A percentile compares a stretch with the other conserved stretches of the same genome.
Evolutionary conservation across 192 early-diverging fungal genomes (phyloP).

Genomic region (Umbelopsis sp.): DNA sequence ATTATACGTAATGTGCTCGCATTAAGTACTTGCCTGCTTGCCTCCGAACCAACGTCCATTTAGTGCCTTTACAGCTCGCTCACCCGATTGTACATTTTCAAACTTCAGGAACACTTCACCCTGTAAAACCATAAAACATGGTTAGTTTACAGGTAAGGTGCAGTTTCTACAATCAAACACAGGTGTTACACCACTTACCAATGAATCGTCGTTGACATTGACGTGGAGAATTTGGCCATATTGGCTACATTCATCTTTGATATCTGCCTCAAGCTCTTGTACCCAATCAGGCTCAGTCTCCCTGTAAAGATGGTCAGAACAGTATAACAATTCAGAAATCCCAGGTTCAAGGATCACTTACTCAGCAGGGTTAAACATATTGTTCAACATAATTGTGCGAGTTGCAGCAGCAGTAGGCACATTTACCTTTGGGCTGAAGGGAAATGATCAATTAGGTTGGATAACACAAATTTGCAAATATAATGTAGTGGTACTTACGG

Average conservation of each 20-base stretch:
- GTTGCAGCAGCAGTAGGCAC: constrained; percentile 59
- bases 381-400: constrained; percentile 73
- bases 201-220: constrained; percentile 65
- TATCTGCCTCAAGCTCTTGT: constrained; percentile 83
- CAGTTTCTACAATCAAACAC: neutral
- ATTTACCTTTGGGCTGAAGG: constrained; percentile 36
- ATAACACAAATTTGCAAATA: neutral
- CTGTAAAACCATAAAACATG: constrained; percentile 34
- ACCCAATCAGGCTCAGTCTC: constrained; percentile 86
- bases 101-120: constrained; percentile 88
- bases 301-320: constrained; percentile 39
- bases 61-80: constrained; percentile 69
- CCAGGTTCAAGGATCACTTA: constrained; percentile 46
- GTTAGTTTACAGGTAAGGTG: neutral
- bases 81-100: constrained; percentile 64
- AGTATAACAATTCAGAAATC: constrained; percentile 7
- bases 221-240: constrained; percentile 80
- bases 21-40: constrained; percentile 52
- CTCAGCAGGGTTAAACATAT: constrained; percentile 88
- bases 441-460: neutral
- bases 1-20: neutral
- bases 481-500: neutral
- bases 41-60: constrained; percentile 92
- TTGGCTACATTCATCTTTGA: constrained; percentile 79
- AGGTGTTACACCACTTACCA: constrained; percentile 43